Evolutionary conservation across 164 flowering plant species (phyloP), one percentile per base, ranked within the genome.

Genomic region (Warburgia ugandensis): DNA sequence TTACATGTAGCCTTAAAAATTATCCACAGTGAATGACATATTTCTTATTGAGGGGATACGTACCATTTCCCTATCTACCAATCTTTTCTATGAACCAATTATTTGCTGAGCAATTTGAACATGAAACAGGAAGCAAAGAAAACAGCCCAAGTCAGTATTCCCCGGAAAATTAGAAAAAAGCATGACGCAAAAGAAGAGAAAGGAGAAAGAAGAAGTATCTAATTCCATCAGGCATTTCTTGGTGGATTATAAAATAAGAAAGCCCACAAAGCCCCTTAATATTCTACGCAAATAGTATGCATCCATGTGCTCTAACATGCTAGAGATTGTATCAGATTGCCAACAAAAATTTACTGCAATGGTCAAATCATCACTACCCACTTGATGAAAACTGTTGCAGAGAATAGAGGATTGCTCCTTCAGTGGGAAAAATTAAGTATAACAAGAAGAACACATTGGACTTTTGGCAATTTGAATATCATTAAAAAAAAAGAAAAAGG

Each of bases 321-420:
- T 60, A 40, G 81, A 77, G 77, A 84, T 80, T 29, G 72, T 65
- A 48, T 64, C 50, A 49, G 99, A 89, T 51, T 59, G 80, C 99
- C 99, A 94, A 97, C 97, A 94, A 64, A 86, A 79, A 72, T 89
- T 94, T 30, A 94, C 77, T 22, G 84, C 96, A 54, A 89, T 78
- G 25, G 97, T 94, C 61, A 94, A 61, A 47, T 75, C 72, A 57
- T 72, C 77, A 64, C 99, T 94, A 61, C 89, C 89, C 56, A 89
- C 88, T 69, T 94, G 99, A 66, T 89, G 99, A 58, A 72, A 89
- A 95, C 99, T 92, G 74, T 22, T 45, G 23, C 51, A 67, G 41
- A 56, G 25, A 39, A 41, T 29, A 48, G 14, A 6, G 28, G 30
- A 39, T n/a, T n/a, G n/a, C n/a, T n/a, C n/a, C n/a, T n/a, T n/a